phyloP scores from a whole-genome alignment of 148 eudicot species.

The Salicornia ramosissima region DNA sequence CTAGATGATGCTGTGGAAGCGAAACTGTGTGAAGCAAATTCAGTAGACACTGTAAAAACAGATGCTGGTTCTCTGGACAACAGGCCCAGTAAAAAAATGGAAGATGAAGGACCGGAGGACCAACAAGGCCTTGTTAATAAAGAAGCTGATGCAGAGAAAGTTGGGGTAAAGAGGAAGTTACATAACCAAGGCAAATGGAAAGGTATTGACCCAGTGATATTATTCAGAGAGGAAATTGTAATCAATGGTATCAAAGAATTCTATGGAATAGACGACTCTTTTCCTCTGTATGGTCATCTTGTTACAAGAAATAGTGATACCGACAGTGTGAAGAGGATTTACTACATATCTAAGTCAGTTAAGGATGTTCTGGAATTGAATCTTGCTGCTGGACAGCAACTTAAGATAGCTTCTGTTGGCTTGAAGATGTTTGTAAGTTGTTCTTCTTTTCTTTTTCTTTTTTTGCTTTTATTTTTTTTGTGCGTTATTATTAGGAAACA shows the following conservation, averaged over 20 bases:
- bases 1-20: conserved; percentile 26
- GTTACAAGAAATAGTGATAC: conserved; percentile 80
- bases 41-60: conserved; percentile 33
- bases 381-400: conserved; percentile 68
- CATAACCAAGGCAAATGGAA: conserved; percentile 90
- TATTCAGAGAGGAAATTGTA: conserved; percentile 55
- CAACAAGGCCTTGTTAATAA: conserved; percentile 27
- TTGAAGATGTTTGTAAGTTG: conserved; percentile 98
- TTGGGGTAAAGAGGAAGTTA: conserved; percentile 65
- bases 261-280: conserved; percentile 78
- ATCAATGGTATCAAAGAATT: conserved; percentile 59
- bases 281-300: conserved; percentile 70
- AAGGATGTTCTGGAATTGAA: conserved; percentile 81
- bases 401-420: conserved; percentile 94
- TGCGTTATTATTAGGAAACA: too few relatives aligned
- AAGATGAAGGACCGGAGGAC: conserved; percentile 39
- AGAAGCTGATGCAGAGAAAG: conserved; percentile 33
- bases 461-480: too few relatives aligned
- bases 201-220: conserved; percentile 89
- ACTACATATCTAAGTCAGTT: conserved; percentile 76
- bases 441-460: background rate
- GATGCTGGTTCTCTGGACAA: conserved; percentile 34
- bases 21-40: conserved; percentile 31
- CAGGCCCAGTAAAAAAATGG: conserved; percentile 30
- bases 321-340: conserved; percentile 82